Conservation (phyloP, 202 grass and related monocot genomes). For the Brachypodium distachyon region DNA sequence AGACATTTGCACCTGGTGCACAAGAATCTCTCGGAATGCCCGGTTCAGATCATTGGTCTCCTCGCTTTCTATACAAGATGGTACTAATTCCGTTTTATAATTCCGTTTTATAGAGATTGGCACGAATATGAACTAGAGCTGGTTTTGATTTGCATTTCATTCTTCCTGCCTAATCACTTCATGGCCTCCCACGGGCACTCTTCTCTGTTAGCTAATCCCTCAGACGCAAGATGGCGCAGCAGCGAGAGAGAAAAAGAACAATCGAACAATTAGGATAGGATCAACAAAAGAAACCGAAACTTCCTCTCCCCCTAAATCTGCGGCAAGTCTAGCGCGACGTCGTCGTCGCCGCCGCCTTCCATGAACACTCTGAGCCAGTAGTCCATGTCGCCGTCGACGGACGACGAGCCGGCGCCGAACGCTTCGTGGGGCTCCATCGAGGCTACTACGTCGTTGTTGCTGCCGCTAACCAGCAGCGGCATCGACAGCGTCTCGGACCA, state of each 20-base stretch:
- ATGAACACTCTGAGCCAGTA: conserved; percentile 80
- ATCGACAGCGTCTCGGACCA: conserved; percentile 38
- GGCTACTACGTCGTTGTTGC: not conserved
- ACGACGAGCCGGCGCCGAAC: not conserved
- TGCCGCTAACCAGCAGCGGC: conserved; percentile 32
- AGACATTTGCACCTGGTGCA: not conserved
- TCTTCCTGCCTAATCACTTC: conserved; percentile 13
- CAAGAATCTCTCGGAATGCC: not conserved
- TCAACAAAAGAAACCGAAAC: not conserved
- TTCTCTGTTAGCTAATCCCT: conserved; percentile 30
- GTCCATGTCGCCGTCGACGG: conserved; percentile 55
- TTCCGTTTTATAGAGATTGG: too few species aligned
- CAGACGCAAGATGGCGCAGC: conserved; percentile 16
- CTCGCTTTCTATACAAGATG: conserved; percentile 36
- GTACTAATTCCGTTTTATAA: too few species aligned
- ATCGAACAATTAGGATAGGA: conserved; percentile 33
- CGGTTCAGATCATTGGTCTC: conserved; percentile 15
- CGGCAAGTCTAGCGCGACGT: conserved; percentile 35
- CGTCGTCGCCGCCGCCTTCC: conserved; percentile 24
- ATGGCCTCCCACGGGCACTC: conserved; percentile 7
- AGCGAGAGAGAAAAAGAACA: conserved; percentile 32
- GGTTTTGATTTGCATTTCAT: not conserved
- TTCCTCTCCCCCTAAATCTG: conserved; percentile 29
- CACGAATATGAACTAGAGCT: too few species aligned
- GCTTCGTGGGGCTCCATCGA: not conserved